These are phyloP conservation scores for Beauveria varroae DNA, from an alignment of 2,329 filamentous ascomycete genomes.

Conservation along the genomic window DNA sequence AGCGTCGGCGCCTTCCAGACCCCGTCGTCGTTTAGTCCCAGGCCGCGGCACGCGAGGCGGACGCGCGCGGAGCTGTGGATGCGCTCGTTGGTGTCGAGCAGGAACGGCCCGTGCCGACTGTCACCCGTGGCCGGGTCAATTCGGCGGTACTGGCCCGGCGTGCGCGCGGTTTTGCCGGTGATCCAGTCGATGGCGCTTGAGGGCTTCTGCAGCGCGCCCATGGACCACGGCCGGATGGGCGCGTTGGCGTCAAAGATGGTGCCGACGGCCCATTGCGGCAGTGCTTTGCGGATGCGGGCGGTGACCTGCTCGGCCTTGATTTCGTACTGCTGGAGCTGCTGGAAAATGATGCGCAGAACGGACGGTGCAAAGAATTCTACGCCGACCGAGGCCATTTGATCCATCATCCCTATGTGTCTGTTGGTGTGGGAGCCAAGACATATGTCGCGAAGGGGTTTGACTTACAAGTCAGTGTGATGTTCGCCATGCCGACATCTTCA, in stretches of 20 bases:
- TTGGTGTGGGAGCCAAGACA: not conserved
- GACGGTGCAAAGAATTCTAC: slow-evolving; percentile 39
- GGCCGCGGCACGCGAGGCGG: slow-evolving; percentile 42
- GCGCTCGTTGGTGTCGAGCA: slow-evolving; percentile 47
- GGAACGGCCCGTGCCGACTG: slow-evolving; percentile 27
- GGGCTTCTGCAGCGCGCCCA: slow-evolving; percentile 35
- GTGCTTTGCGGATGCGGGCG: not conserved
- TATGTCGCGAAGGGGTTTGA: not conserved
- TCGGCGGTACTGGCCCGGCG: slow-evolving; percentile 41
- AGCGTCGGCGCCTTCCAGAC: slow-evolving; percentile 41
- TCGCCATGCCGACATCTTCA: slow-evolving; percentile 40
- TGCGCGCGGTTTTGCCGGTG: slow-evolving; percentile 34
- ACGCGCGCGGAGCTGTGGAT: slow-evolving; percentile 48
- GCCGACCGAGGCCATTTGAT: slow-evolving; percentile 43
- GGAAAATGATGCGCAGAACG: slow-evolving; percentile 32
- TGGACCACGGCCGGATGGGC: slow-evolving; percentile 41
- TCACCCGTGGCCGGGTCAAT: slow-evolving; percentile 33
- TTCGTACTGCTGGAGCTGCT: slow-evolving; percentile 26
- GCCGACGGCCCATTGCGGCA: slow-evolving; percentile 37
- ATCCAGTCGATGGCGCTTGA: slow-evolving; percentile 35
- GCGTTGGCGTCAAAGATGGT: slow-evolving; percentile 39
- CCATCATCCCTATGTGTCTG: slow-evolving; percentile 44
- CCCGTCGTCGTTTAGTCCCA: slow-evolving; percentile 39
- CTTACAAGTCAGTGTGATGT: slow-evolving; percentile 32
- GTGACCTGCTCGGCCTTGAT: slow-evolving; percentile 14